A percentile compares a stretch with the other conserved stretches of the same genome.
phyloP scores from a whole-genome alignment of 2,329 filamentous ascomycete genomes.

The Coniochaeta sp. region DNA sequence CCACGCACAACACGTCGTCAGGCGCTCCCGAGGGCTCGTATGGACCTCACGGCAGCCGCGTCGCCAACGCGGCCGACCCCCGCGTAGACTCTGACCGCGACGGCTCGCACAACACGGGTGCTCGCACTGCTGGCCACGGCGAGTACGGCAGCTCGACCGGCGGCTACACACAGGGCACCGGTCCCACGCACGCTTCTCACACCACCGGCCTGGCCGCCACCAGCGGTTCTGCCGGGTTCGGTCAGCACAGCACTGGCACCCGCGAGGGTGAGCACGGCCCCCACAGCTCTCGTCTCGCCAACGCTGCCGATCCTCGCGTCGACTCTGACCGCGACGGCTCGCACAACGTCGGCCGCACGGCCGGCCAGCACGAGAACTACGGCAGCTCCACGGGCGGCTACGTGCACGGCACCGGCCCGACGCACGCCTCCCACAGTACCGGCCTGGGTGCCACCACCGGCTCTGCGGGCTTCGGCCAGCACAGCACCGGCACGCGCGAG shows the following conservation, averaged over 20 bases:
- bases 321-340: conserved; percentile 34
- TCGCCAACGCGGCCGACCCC: conserved; percentile 27
- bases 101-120: conserved; percentile 9
- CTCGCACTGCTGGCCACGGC: background rate
- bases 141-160: background rate
- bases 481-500: conserved; percentile 1
- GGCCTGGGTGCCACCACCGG: background rate
- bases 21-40: conserved; percentile 6
- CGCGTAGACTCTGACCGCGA: conserved; percentile 38
- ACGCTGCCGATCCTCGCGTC: conserved; percentile 40
- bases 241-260: background rate
- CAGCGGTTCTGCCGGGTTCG: background rate
- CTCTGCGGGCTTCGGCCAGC: conserved; percentile 7
- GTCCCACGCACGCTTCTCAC: background rate
- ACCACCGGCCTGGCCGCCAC: background rate
- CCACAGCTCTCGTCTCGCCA: conserved; percentile 29
- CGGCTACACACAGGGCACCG: background rate
- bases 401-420: background rate
- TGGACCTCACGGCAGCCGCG: conserved; percentile 1
- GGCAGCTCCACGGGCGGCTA: background rate
- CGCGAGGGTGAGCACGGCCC: conserved; percentile 25
- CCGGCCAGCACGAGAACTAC: no score
- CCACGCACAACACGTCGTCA: background rate
- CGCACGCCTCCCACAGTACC: background rate
- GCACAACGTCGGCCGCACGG: conserved; percentile 2